Conservation (phyloP, 2,329 filamentous ascomycete genomes). For the Neocatenulostroma microsporum region DNA sequence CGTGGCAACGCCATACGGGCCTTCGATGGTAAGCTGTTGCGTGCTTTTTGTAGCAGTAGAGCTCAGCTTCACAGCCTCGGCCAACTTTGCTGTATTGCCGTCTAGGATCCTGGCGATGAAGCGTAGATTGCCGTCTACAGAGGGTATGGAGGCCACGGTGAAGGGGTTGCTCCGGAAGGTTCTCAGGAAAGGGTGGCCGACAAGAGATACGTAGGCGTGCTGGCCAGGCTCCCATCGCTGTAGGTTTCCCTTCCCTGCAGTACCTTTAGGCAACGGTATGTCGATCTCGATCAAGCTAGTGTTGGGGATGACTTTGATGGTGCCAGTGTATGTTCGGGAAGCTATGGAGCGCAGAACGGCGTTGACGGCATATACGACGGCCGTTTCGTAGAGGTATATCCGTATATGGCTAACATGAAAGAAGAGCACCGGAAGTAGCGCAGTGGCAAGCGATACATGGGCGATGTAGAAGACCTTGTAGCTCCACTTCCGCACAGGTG, state of each 20-base stretch:
- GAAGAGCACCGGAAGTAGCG: slow-evolving; percentile 44
- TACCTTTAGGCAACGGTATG: slow-evolving; percentile 29
- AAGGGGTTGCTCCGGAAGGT: slow-evolving; percentile 39
- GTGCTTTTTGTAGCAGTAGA: slow-evolving; percentile 27
- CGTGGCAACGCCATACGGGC: slow-evolving; percentile 59
- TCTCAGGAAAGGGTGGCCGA: slow-evolving; percentile 16
- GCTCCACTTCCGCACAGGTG: slow-evolving; percentile 38
- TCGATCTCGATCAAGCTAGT: slow-evolving; percentile 37
- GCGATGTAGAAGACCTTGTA: slow-evolving; percentile 50
- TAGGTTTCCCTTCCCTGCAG: slow-evolving; percentile 12
- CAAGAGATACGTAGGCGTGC: slow-evolving; percentile 38
- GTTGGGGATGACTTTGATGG: slow-evolving; percentile 33
- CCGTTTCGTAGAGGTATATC: slow-evolving; percentile 46
- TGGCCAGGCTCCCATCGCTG: slow-evolving; percentile 37
- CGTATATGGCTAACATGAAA: slow-evolving; percentile 50
- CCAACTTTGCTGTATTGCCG: slow-evolving; percentile 41
- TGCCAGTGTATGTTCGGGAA: slow-evolving; percentile 31
- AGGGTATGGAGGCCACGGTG: slow-evolving; percentile 40
- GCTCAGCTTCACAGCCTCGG: slow-evolving; percentile 34
- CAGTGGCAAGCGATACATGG: slow-evolving; percentile 46
- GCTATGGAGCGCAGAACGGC: slow-evolving; percentile 30
- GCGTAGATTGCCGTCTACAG: slow-evolving; percentile 34
- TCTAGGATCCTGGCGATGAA: slow-evolving; percentile 39
- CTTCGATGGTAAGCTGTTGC: slow-evolving; percentile 62
- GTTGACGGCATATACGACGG: slow-evolving; percentile 41